Percentiles rank a stretch among this genome's conserved stretches.
phyloP scores from a whole-genome alignment of 805 yeast genomes.

The Kuraishia piskuri region DNA sequence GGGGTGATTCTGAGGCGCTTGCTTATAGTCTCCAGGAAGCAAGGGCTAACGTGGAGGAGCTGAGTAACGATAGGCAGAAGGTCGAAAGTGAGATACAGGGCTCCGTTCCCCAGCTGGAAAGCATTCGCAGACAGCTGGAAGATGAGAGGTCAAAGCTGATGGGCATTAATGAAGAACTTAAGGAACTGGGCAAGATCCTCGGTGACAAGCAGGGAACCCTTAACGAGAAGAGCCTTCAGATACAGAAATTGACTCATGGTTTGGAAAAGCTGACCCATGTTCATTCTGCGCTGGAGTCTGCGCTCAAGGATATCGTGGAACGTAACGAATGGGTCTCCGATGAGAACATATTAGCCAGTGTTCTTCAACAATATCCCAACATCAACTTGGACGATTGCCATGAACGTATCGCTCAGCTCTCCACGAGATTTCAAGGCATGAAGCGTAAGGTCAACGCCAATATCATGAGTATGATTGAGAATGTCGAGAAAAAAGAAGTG shows the following conservation, averaged over 20 bases:
- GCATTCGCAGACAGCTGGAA: slow-evolving; percentile 29
- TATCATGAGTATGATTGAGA: slow-evolving; percentile 87
- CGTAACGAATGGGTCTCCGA: slow-evolving; percentile 73
- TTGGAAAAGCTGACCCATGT: slow-evolving; percentile 37
- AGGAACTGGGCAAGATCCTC: slow-evolving; percentile 42
- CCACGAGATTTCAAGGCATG: slow-evolving; percentile 57
- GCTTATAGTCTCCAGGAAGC: slow-evolving; percentile 32
- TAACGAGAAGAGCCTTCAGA: slow-evolving; percentile 38
- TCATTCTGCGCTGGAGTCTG: slow-evolving; percentile 25
- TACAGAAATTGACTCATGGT: slow-evolving; percentile 48
- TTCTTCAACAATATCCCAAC: slow-evolving; percentile 54
- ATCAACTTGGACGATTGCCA: slow-evolving; percentile 57
- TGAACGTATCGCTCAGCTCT: slow-evolving; percentile 44
- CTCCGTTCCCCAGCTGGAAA: slow-evolving; percentile 17
- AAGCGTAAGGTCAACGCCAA: slow-evolving; percentile 76
- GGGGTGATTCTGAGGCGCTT: slow-evolving; percentile 41
- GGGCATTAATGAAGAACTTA: slow-evolving; percentile 71
- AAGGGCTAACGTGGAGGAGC: slow-evolving; percentile 24
- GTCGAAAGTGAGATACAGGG: slow-evolving; percentile 18
- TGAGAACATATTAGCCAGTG: slow-evolving; percentile 42
- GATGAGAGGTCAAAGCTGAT: slow-evolving; percentile 50
- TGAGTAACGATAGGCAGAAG: slow-evolving; percentile 10
- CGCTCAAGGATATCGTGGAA: slow-evolving; percentile 35
- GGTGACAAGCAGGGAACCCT: slow-evolving; percentile 33
- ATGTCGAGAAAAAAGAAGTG: slow-evolving; percentile 79